Conservation (phyloP, 2,329 filamentous ascomycete species). For the Xylariaceae sp. region DNA sequence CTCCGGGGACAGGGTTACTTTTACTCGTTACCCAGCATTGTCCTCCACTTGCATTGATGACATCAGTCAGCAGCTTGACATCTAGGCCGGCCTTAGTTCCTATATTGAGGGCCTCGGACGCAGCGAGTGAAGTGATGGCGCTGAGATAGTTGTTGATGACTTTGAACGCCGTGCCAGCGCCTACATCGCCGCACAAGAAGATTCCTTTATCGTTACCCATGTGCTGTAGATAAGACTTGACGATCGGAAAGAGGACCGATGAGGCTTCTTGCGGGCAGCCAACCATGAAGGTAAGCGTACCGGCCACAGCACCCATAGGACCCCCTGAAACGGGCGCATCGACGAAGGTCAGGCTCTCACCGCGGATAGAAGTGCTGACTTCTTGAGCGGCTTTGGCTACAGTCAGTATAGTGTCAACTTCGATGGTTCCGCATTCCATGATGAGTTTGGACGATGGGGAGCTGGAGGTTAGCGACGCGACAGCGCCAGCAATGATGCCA, state of each 20-base stretch:
- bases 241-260: constrained; percentile 56
- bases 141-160: constrained; percentile 77
- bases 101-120: constrained; percentile 47
- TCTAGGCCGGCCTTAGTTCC: constrained; percentile 47
- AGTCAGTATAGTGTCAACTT: constrained; percentile 47
- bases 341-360: constrained; percentile 38
- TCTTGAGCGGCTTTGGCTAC: constrained; percentile 62
- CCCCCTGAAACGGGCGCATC: constrained; percentile 47
- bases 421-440: constrained; percentile 43
- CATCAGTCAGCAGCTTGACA: constrained; percentile 59
- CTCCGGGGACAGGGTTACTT: constrained; percentile 42
- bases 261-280: constrained; percentile 46
- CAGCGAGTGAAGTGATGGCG: constrained; percentile 67
- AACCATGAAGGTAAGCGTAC: constrained; percentile 46
- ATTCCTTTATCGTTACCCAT: constrained; percentile 59
- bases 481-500: constrained; percentile 42
- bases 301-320: constrained; percentile 42
- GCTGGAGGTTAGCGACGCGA: constrained; percentile 18
- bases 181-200: constrained; percentile 66
- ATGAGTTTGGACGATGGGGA: constrained; percentile 32
- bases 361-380: constrained; percentile 37
- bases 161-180: constrained; percentile 72
- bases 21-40: constrained; percentile 43
- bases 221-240: constrained; percentile 60
- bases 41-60: constrained; percentile 74